phyloP scores from a whole-genome alignment of 306 rosid species.

The Castanea mollissima region DNA sequence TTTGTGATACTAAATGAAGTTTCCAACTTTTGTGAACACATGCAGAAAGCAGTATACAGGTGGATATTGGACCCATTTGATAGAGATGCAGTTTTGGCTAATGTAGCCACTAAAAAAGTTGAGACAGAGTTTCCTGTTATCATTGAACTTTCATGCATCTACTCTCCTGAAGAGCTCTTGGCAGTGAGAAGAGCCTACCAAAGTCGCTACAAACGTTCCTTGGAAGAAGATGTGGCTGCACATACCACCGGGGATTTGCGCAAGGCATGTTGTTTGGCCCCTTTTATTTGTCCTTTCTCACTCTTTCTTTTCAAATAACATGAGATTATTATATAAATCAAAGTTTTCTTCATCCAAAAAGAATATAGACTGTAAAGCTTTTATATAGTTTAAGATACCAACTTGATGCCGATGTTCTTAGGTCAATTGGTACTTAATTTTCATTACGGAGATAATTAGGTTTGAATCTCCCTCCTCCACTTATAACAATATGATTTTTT shows the following conservation, averaged over 20 bases:
- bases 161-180: slow-evolving; percentile 63
- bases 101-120: slow-evolving; percentile 48
- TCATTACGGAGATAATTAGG: too few species aligned
- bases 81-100: slow-evolving; percentile 64
- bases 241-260: slow-evolving; percentile 70
- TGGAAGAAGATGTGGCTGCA: slow-evolving; percentile 80
- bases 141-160: slow-evolving; percentile 54
- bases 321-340: too few species aligned
- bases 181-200: slow-evolving; percentile 69
- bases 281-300: background rate
- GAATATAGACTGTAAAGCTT: too few species aligned
- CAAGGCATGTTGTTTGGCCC: slow-evolving; percentile 40
- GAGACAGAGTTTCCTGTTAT: slow-evolving; percentile 39
- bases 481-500: too few species aligned
- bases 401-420: too few species aligned
- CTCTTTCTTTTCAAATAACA: background rate
- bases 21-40: background rate
- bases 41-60: slow-evolving; percentile 70
- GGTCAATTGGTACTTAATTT: too few species aligned
- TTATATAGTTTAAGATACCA: too few species aligned
- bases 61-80: slow-evolving; percentile 75
- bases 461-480: too few species aligned
- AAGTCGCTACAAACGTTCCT: slow-evolving; percentile 60
- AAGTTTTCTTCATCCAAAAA: too few species aligned
- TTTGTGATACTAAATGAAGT: background rate